A percentile compares a stretch with the other conserved stretches of the same genome.
Conservation (phyloP, 2,329 filamentous ascomycete genomes). For the Cadophora malorum region DNA sequence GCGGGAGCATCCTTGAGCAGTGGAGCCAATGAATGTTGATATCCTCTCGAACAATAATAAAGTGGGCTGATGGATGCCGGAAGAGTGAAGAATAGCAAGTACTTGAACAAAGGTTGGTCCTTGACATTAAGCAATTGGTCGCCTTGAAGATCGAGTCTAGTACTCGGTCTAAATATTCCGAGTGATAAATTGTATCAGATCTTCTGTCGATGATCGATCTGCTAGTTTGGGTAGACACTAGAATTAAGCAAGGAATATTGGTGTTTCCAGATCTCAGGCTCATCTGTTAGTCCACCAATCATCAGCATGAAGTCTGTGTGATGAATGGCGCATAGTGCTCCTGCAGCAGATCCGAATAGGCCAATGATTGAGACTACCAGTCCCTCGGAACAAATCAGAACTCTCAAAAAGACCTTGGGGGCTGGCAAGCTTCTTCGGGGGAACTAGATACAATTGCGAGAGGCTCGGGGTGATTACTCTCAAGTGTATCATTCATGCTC, state of each 20-base stretch:
- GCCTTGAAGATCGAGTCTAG: neutral
- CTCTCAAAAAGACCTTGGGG: neutral
- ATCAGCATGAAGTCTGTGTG: neutral
- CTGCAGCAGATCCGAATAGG: neutral
- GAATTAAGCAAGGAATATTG: neutral
- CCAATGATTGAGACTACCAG: neutral
- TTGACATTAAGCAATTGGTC: neutral
- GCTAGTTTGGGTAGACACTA: neutral
- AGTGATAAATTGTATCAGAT: neutral
- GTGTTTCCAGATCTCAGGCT: neutral
- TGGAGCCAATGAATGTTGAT: neutral
- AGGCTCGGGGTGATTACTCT: too few species aligned
- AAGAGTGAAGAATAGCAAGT: neutral
- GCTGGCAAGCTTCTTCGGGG: neutral
- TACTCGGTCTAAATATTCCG: neutral
- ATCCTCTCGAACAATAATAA: neutral
- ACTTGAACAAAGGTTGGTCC: neutral
- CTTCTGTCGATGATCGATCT: neutral
- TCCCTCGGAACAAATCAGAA: neutral
- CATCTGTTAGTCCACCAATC: constrained; percentile 2
- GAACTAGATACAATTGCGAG: neutral
- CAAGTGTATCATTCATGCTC: neutral
- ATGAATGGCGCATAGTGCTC: neutral
- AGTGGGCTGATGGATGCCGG: neutral
- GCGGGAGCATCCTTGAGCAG: neutral